These are phyloP conservation scores for Leccinum ochraceum DNA, from an alignment of 768 basidiomycete species.

Conservation along the genomic window DNA sequence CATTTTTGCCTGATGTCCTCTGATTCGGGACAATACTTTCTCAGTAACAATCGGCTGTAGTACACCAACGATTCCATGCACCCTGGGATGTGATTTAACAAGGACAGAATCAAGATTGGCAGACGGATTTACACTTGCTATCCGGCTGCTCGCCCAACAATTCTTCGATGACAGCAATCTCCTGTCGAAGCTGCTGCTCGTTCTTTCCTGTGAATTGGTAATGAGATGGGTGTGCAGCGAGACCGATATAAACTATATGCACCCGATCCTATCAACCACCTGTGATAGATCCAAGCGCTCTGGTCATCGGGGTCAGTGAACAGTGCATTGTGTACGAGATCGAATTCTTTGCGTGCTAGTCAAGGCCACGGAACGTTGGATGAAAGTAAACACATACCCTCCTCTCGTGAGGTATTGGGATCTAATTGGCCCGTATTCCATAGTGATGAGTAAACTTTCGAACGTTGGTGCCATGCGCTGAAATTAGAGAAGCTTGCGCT, in stretches of 20 bases:
- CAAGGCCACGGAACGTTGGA: background rate
- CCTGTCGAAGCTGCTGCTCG: conserved; percentile 59
- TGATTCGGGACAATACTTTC: conserved; percentile 42
- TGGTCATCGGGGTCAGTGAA: conserved; percentile 97
- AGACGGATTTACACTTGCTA: conserved; percentile 72
- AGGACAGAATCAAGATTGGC: background rate
- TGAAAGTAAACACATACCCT: conserved; percentile 48
- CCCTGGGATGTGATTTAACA: conserved; percentile 51
- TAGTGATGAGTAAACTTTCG: conserved; percentile 69
- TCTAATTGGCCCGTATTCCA: conserved; percentile 63
- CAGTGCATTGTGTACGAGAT: conserved; percentile 88
- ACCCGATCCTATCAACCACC: conserved; percentile 93
- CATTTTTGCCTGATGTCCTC: conserved; percentile 48
- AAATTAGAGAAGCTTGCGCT: conserved; percentile 95
- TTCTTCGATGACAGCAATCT: conserved; percentile 79
- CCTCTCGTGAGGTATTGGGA: conserved; percentile 56
- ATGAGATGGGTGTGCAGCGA: conserved; percentile 5
- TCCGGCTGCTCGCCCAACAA: conserved; percentile 88
- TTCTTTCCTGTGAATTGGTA: conserved; percentile 52
- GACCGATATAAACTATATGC: conserved; percentile 16
- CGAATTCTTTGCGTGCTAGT: conserved; percentile 65
- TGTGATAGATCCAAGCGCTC: conserved; percentile 97
- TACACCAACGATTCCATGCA: conserved; percentile 91
- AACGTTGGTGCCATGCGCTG: conserved; percentile 98
- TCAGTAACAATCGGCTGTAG: conserved; percentile 74